Evolutionary conservation across 495 filamentous ascomycete genomes (phyloP), one percentile per base, ranked within the genome.

Genomic region (Elasticomyces elasticus): DNA sequence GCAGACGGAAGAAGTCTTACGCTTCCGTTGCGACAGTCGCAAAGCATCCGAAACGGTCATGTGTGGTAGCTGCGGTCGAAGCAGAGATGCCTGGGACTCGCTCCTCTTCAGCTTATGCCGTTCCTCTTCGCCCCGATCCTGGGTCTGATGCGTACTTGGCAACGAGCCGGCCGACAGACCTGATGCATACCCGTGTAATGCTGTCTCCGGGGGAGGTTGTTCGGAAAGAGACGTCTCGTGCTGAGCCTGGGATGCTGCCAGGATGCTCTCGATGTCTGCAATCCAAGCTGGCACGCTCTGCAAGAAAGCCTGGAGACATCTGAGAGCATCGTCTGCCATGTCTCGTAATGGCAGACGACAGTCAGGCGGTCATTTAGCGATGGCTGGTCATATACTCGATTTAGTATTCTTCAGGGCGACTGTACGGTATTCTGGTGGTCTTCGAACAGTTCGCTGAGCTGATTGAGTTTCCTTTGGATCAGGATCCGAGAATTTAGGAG

Each of bases 1-100:
- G 23, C 77, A 62, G 54, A 81, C 67, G 7, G 82, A 84, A 11
- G 75, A 74, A 10, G 79, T 79, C 61, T 82, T 81, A 35, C 76
- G 74, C 52, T 78, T 76, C 58, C 78, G 73, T 70, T 72, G 64
- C 71, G 76, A 62, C 65, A 69, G n/a, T 23, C 58, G 50, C 5
- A 60, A 28, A 71, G 61, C 19, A 67, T 74, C 25, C 12, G 58
- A 49, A 5, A 35, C 15, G 25, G 55, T 55, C 24, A 60, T 26
- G 70, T 74, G 51, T 68, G 71, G 9, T 46, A 55, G 11, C 71
- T 73, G 31, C 62, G 63, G 40, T 55, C 54, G 31, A 60, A 54
- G 19, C 64, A 69, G 5, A 2, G 38, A 6, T 2, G 30, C 51
- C 35, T 40, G 35, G 35, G 35, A 40, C 13, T 20, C 12, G 13